These are phyloP conservation scores for Fusarium sp. DNA, from an alignment of 2,329 filamentous ascomycete genomes.

Conservation along the genomic window DNA sequence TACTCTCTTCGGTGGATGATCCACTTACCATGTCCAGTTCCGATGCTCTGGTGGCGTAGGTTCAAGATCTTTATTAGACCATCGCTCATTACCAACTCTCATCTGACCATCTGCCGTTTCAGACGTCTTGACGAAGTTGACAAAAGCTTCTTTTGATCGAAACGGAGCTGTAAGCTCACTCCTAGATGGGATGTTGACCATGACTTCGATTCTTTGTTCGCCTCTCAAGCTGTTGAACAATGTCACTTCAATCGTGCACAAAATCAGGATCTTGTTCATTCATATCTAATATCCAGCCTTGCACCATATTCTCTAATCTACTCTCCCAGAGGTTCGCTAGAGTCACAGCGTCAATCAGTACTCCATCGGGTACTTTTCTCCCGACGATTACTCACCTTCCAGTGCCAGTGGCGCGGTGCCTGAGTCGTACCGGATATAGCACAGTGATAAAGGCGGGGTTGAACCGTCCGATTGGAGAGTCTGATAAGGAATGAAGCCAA, in stretches of 20 bases:
- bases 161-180: background rate
- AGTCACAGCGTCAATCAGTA: background rate
- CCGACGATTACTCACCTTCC: background rate
- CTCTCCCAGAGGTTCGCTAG: background rate
- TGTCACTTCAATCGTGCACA: background rate
- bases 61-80: background rate
- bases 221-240: background rate
- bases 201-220: background rate
- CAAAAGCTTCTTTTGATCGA: background rate
- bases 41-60: background rate
- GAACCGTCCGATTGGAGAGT: background rate
- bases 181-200: background rate
- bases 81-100: background rate
- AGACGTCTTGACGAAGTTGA: background rate
- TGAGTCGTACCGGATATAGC: background rate
- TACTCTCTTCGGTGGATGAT: accelerated
- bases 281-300: background rate
- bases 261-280: background rate
- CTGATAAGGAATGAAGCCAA: background rate
- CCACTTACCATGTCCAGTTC: background rate
- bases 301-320: background rate
- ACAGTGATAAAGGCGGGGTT: background rate
- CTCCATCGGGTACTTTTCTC: background rate
- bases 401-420: background rate
- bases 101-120: background rate